phyloP scores from a whole-genome alignment of 805 yeast genomes.

The Myxozyma neotropica region DNA sequence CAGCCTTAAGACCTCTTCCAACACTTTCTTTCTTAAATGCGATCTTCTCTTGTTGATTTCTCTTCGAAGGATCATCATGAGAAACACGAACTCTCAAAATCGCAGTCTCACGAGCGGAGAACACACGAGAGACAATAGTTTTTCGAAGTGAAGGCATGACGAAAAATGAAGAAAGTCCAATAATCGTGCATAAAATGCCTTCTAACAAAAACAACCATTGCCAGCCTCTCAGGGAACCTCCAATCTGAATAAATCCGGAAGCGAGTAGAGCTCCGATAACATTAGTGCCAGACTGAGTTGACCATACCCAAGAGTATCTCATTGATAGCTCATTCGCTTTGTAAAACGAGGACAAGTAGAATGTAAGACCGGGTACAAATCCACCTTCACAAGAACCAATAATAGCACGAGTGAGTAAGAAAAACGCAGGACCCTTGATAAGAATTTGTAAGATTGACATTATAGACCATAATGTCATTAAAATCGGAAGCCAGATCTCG shows the following conservation, averaged over 20 bases:
- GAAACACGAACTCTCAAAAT: slow-evolving; percentile 60
- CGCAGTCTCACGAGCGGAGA: slow-evolving; percentile 55
- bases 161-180: slow-evolving; percentile 55
- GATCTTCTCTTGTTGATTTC: slow-evolving; percentile 33
- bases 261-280: slow-evolving; percentile 54
- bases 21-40: slow-evolving; percentile 52
- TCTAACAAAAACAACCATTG: slow-evolving; percentile 62
- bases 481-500: slow-evolving; percentile 58
- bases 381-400: slow-evolving; percentile 69
- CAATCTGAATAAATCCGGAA: slow-evolving; percentile 55
- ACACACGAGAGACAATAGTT: slow-evolving; percentile 15
- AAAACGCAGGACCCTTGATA: slow-evolving; percentile 44
- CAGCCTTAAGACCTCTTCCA: slow-evolving; percentile 40
- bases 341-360: slow-evolving; percentile 70
- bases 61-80: slow-evolving; percentile 52
- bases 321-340: slow-evolving; percentile 59
- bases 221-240: slow-evolving; percentile 55
- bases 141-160: slow-evolving; percentile 27
- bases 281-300: slow-evolving; percentile 54
- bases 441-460: slow-evolving; percentile 57
- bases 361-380: slow-evolving; percentile 63
- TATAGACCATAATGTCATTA: slow-evolving; percentile 58
- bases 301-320: slow-evolving; percentile 63
- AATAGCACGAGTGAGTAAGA: slow-evolving; percentile 53
- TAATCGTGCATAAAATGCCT: slow-evolving; percentile 57